Base-by-base conservation (phyloP, 225 moss, liverwort and hornwort genomes). In the Straminergon stramineum region DNA sequence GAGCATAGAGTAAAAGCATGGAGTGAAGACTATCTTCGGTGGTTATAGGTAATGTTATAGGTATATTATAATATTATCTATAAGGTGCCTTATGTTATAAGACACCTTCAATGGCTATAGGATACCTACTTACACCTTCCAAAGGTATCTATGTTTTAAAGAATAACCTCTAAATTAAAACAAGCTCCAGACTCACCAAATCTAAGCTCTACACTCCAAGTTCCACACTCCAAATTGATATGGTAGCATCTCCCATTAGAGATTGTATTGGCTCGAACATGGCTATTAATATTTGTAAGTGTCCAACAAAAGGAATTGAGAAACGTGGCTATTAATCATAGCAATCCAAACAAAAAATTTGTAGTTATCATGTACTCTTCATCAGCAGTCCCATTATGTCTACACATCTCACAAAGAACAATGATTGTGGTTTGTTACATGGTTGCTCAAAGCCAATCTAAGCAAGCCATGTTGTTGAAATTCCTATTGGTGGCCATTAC, bases 401-500 rank as follows among this genome's bases (percentile, higher is more conserved):
- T 2, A 32, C 32, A 28, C 8, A 51, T 51, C 51, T 75, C 11
- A 75, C 0, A 0, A 75, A 32, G 6, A 5, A 74, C 17, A 74
- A 45, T 17, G 16, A 28, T 43, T 28, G 17, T 3, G 3, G 0
- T 74, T 45, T 28, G 3, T 27, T 45, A 45, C 0, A 6, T 74
- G 2, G 10, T 28, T 43, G 16, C 3, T 45, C 0, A 2, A 1
- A 75, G 13, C 4, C 14, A 69, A 14, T n/a, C 13, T 7, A n/a
- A 69, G 5, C 3, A 41, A 71, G 71, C 32, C 0, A 51, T 75
- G 7, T 32, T 32, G 51, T 19, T 2, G 0, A 32, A 51, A 75
- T 51, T 75, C 7, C 1, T 20, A 1, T 19, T 32, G 4, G 2
- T 12, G 2, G 2, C 0, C 0, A 0, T 12, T 13, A 32, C 2